Evolutionary conservation across 140 eudicot species (phyloP), one percentile per base, ranked within the genome.

Genomic region (Artemisia princeps): DNA sequence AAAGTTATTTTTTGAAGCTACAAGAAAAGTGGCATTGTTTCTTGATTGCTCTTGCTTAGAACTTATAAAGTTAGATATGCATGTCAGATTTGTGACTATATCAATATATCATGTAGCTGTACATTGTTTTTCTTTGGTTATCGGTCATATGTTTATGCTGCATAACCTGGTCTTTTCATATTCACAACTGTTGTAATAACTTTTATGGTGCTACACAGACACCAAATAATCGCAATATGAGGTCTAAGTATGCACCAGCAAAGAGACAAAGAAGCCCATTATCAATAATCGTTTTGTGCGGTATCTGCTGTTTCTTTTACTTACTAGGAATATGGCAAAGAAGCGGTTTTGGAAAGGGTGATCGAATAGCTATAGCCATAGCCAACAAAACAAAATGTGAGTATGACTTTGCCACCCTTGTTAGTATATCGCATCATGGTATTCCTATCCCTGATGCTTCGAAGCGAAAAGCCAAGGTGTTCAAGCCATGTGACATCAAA

Each of bases 261-360:
- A 52, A 19, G 9, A 52, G 56, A 19, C 55, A 9, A 51, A 52
- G 56, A 52, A 52, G 56, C 17, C 56, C 10, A 14, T 52, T 52
- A 15, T 52, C 56, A 13, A n/a, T 52, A 52, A 52, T 51, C 55
- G 10, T 51, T 51, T 10, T 51, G 55, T 51, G 14, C 10, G 63
- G 63, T 58, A 6, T 58, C 11, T 58, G 63, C 5, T 58, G 40
- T 58, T 58, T 58, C 63, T 24, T 58, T 58, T 58, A 58, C 40
- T 58, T 58, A 22, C 63, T 58, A 22, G 63, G 63, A 20, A 23
- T 40, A 24, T 58, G 63, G 63, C 63, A 23, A 12, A 24, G 40
- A 11, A 58, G 63, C 14, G 63, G 60, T 55, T 55, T 55, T 19
- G 60, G 60, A 6, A 55, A 55, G 20, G 60, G 60, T 15, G 60